A percentile compares a stretch with the other conserved stretches of the same genome.
Conservation (phyloP, 257 asterid species). For the Oldenlandia corymbosa region DNA sequence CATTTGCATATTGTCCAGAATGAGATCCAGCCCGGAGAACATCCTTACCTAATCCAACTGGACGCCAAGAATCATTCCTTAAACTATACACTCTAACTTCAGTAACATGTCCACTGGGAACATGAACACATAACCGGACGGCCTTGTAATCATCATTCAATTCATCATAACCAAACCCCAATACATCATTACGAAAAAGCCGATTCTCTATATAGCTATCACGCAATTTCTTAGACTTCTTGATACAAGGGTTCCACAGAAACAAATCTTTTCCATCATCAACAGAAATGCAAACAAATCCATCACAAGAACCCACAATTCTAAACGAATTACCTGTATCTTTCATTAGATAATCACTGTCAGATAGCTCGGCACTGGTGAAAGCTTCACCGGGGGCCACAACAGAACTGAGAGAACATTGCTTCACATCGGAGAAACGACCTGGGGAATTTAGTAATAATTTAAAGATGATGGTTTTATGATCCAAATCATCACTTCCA, state of each 20-base stretch:
- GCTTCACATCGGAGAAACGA: slow-evolving; percentile 8
- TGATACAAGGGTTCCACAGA: slow-evolving; percentile 29
- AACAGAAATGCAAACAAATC: slow-evolving; percentile 24
- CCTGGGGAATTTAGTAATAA: slow-evolving; percentile 6
- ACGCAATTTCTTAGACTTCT: slow-evolving; percentile 16
- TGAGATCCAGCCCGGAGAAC: slow-evolving; percentile 24
- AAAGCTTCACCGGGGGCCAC: slow-evolving; percentile 11
- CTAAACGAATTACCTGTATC: background rate
- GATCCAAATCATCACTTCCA: background rate
- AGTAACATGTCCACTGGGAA: slow-evolving; percentile 21
- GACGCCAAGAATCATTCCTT: slow-evolving; percentile 45
- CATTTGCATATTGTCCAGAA: slow-evolving; percentile 33
- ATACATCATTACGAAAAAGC: slow-evolving; percentile 11
- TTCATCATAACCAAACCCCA: slow-evolving; percentile 32
- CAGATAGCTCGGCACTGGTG: background rate
- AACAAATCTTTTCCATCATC: slow-evolving; percentile 12
- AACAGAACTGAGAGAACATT: slow-evolving; percentile 19
- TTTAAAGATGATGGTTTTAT: slow-evolving; percentile 2
- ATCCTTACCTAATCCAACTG: slow-evolving; percentile 24
- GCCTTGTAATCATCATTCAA: slow-evolving; percentile 43
- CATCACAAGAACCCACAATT: slow-evolving; percentile 28
- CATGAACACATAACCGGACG: slow-evolving; percentile 34
- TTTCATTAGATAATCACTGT: slow-evolving; percentile 15
- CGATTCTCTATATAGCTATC: slow-evolving; percentile 3
- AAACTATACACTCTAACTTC: slow-evolving; percentile 41